phyloP scores from a whole-genome alignment of 2,329 filamentous ascomycete species.

The Ophiostoma perfectum region DNA sequence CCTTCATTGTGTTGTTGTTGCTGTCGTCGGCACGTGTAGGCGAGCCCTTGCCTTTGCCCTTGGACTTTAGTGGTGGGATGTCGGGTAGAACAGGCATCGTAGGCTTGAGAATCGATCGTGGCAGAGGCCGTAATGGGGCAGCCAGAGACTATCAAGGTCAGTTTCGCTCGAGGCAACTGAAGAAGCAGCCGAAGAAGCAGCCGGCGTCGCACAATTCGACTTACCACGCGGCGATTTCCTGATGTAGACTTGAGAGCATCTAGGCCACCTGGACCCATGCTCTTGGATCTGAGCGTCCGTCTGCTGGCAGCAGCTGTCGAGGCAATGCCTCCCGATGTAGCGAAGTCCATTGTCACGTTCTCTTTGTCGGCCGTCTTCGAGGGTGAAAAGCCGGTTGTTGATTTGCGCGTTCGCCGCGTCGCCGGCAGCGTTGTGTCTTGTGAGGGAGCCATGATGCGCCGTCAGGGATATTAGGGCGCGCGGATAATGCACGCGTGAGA shows the following conservation, averaged over 20 bases:
- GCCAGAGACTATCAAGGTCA: slow-evolving; percentile 47
- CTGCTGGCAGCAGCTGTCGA: slow-evolving; percentile 48
- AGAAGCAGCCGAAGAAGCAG: slow-evolving; percentile 30
- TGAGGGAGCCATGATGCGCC: slow-evolving; percentile 36
- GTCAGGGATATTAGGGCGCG: neutral
- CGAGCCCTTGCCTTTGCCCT: slow-evolving; percentile 32
- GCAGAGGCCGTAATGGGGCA: slow-evolving; percentile 45
- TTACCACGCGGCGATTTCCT: slow-evolving; percentile 76
- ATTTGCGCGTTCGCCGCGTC: slow-evolving; percentile 60
- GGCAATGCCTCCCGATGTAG: slow-evolving; percentile 26
- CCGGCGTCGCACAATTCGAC: slow-evolving; percentile 26
- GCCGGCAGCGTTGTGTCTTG: slow-evolving; percentile 49
- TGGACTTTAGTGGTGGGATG: slow-evolving; percentile 63
- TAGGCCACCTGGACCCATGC: slow-evolving; percentile 84
- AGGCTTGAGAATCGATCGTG: slow-evolving; percentile 74
- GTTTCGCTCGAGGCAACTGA: neutral
- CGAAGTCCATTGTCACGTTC: slow-evolving; percentile 66
- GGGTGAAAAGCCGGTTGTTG: slow-evolving; percentile 57
- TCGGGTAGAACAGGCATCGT: slow-evolving; percentile 62
- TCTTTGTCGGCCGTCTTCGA: slow-evolving; percentile 63
- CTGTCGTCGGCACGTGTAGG: slow-evolving; percentile 32
- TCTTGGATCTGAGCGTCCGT: slow-evolving; percentile 85
- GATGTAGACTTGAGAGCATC: slow-evolving; percentile 70
- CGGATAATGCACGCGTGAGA: neutral
- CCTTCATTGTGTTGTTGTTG: slow-evolving; percentile 44